phyloP scores from a whole-genome alignment of 495 filamentous ascomycete species.

The Xylaria intraflava region DNA sequence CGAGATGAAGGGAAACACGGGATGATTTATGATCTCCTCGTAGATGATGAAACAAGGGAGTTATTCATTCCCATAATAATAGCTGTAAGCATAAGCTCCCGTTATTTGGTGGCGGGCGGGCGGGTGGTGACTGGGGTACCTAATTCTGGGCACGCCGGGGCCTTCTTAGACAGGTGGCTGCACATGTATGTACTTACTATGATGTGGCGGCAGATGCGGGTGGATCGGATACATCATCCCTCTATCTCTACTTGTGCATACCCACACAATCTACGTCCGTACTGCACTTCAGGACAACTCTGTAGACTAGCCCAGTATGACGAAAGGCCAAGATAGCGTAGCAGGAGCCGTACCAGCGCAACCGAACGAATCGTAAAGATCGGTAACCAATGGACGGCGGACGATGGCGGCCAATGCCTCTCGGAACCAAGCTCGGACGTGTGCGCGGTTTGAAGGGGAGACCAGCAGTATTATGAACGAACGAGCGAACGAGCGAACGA shows the following conservation, averaged over 20 bases:
- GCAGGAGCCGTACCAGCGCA: neutral
- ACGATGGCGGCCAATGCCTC: neutral
- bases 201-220: slow-evolving; percentile 1
- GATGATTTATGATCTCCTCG: neutral
- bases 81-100: neutral
- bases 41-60: neutral
- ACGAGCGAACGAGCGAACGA: no score
- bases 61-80: neutral
- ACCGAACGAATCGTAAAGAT: slow-evolving; percentile 4
- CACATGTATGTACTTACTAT: neutral
- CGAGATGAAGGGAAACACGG: neutral
- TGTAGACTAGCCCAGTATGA: neutral
- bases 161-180: neutral
- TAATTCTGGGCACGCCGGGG: neutral
- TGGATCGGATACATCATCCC: neutral
- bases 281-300: neutral
- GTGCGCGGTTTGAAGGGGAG: slow-evolving; percentile 7
- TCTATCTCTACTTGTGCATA: neutral
- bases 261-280: neutral
- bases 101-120: neutral
- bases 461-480: no score
- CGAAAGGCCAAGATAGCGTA: neutral
- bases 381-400: slow-evolving; percentile 2
- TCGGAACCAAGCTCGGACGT: slow-evolving; percentile 2
- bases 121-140: neutral